phyloP scores from a whole-genome alignment of 179 eudicot species.

The Pouteria campechiana region DNA sequence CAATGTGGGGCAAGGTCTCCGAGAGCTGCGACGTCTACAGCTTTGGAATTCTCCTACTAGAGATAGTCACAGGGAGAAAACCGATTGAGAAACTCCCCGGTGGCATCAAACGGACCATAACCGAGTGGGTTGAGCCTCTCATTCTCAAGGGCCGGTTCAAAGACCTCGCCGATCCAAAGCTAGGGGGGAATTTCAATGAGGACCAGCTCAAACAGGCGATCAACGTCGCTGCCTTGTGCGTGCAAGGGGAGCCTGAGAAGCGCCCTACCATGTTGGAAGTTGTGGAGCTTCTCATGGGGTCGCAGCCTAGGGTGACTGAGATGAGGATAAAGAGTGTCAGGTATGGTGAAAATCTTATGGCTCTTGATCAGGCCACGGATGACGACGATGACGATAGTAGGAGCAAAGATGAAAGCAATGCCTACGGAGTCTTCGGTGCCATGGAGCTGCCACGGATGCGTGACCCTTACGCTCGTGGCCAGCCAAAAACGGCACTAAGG shows the following conservation, averaged over 20 bases:
- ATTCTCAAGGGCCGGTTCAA: conserved; percentile 12
- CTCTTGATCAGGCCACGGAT: conserved; percentile 19
- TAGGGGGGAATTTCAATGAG: conserved; percentile 24
- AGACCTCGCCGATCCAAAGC: conserved; percentile 27
- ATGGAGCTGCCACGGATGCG: conserved; percentile 22
- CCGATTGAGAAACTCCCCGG: conserved; percentile 32
- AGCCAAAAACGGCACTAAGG: background rate
- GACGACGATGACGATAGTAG: conserved; percentile 6
- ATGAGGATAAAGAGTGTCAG: conserved; percentile 20
- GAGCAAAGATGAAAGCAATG: conserved; percentile 24
- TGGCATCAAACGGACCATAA: conserved; percentile 29
- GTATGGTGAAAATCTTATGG: conserved; percentile 22
- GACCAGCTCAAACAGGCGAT: conserved; percentile 14
- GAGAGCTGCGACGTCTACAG: conserved; percentile 39
- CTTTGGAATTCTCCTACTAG: conserved; percentile 25
- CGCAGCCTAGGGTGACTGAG: background rate
- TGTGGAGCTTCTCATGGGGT: conserved; percentile 17
- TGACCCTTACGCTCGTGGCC: conserved; percentile 14
- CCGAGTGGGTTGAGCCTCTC: conserved; percentile 34
- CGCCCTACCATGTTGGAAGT: conserved; percentile 36
- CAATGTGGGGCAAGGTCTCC: conserved; percentile 44
- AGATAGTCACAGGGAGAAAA: conserved; percentile 24
- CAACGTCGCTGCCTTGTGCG: conserved; percentile 22
- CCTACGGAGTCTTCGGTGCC: conserved; percentile 22
- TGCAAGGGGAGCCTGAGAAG: conserved; percentile 28